These are phyloP conservation scores for Ophiostoma populinum DNA, from an alignment of 2,329 filamentous ascomycete species.

Conservation along the genomic window DNA sequence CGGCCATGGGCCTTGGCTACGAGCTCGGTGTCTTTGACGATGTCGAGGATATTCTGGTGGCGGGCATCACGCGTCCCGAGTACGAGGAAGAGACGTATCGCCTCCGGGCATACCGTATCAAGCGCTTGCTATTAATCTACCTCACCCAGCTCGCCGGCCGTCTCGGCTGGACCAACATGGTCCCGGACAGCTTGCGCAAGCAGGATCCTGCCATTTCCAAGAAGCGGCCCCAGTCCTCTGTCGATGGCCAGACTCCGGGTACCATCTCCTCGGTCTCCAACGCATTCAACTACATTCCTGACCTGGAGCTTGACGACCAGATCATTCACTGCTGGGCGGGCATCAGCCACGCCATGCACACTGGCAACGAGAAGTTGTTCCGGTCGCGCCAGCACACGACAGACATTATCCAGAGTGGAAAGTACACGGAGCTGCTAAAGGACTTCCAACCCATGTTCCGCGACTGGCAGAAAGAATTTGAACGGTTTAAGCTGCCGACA, in stretches of 20 bases:
- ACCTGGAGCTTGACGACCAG: conserved; percentile 49
- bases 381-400: conserved; percentile 74
- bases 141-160: conserved; percentile 86
- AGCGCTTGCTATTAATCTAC: conserved; percentile 76
- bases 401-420: conserved; percentile 70
- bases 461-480: conserved; percentile 69
- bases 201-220: conserved; percentile 36
- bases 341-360: conserved; percentile 82
- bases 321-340: conserved; percentile 83
- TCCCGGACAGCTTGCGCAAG: conserved; percentile 49
- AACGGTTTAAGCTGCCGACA: conserved; percentile 51
- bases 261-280: conserved; percentile 40
- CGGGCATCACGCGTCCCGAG: conserved; percentile 42
- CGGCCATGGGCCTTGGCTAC: conserved; percentile 74
- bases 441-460: conserved; percentile 64
- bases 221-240: conserved; percentile 4
- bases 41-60: conserved; percentile 52
- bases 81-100: conserved; percentile 64
- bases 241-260: conserved; percentile 36
- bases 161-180: conserved; percentile 85
- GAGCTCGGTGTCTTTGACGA: conserved; percentile 93
- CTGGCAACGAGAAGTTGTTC: conserved; percentile 79
- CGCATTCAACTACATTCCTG: conserved; percentile 47
- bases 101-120: conserved; percentile 63
- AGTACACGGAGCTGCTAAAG: conserved; percentile 65